Evolutionary conservation across 257 asterid species (phyloP).

Genomic region (Nicotiana obtusifolia): DNA sequence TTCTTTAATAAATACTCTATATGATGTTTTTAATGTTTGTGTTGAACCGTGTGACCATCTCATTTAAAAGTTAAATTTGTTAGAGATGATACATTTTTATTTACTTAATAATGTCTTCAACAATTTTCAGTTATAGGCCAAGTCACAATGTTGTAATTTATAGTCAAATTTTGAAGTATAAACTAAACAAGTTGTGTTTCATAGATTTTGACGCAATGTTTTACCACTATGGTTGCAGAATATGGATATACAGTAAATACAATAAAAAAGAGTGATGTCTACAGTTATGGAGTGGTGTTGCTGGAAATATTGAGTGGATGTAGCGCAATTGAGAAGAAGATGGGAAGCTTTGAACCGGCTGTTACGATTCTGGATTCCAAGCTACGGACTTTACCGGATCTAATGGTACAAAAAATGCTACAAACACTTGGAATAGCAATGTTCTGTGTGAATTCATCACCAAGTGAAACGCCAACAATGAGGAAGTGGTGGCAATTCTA

Average conservation of each 20-base stretch:
- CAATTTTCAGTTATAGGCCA: background rate
- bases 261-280: conserved; percentile 87
- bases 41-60: background rate
- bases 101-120: too few relatives aligned
- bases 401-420: conserved; percentile 82
- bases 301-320: conserved; percentile 76
- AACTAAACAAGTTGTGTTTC: background rate
- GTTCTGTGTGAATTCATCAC: conserved; percentile 79
- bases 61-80: background rate
- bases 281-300: conserved; percentile 82
- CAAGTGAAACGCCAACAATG: conserved; percentile 81
- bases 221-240: conserved; percentile 41
- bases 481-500: conserved; percentile 81
- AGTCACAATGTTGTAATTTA: background rate
- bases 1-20: background rate
- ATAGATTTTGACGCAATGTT: background rate
- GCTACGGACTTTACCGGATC: conserved; percentile 73
- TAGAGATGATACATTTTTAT: background rate
- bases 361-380: conserved; percentile 49
- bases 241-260: conserved; percentile 75
- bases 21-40: background rate
- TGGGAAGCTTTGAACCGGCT: conserved; percentile 91
- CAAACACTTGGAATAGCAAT: conserved; percentile 82
- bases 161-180: background rate
- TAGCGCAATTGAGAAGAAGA: conserved; percentile 75